Evolutionary conservation across 106 monocot genomes (phyloP).

Genomic region (Triglochin maritima): DNA sequence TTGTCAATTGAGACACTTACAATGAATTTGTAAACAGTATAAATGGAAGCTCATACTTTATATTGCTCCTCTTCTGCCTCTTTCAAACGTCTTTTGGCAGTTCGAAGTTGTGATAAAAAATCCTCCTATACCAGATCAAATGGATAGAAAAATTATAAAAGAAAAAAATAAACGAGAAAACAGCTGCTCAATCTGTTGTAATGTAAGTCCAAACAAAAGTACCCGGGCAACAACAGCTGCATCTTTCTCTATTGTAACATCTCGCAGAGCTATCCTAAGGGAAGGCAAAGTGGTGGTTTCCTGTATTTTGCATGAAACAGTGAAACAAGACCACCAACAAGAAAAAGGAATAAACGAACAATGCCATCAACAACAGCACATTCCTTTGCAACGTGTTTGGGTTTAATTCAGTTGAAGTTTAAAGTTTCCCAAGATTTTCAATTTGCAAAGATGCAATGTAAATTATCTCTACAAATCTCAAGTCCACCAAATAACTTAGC

Average conservation of each 20-base stretch:
- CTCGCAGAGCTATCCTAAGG: conserved; percentile 69
- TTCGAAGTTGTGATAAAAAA: conserved; percentile 73
- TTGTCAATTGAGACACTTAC: neutral
- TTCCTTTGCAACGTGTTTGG: neutral
- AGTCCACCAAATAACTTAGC: too few relatives aligned
- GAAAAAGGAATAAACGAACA: neutral
- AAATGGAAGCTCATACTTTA: conserved; percentile 29
- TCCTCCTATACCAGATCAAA: conserved; percentile 60
- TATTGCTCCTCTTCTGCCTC: conserved; percentile 99
- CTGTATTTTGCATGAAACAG: conserved; percentile 20
- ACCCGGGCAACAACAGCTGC: conserved; percentile 89
- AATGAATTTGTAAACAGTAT: too few relatives aligned
- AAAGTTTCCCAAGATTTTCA: too few relatives aligned
- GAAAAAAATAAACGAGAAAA: neutral
- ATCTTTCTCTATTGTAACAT: conserved; percentile 81
- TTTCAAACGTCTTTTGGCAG: conserved; percentile 64
- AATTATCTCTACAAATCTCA: too few relatives aligned
- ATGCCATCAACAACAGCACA: neutral
- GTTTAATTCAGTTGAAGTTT: too few relatives aligned
- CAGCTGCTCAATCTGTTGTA: neutral
- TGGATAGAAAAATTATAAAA: neutral
- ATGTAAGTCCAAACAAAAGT: neutral
- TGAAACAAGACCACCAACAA: neutral
- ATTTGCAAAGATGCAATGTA: too few relatives aligned
- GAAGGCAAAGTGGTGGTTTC: conserved; percentile 60